Conservation (phyloP, 108 stramenopile species). For the Nannochloropsis salina region DNA sequence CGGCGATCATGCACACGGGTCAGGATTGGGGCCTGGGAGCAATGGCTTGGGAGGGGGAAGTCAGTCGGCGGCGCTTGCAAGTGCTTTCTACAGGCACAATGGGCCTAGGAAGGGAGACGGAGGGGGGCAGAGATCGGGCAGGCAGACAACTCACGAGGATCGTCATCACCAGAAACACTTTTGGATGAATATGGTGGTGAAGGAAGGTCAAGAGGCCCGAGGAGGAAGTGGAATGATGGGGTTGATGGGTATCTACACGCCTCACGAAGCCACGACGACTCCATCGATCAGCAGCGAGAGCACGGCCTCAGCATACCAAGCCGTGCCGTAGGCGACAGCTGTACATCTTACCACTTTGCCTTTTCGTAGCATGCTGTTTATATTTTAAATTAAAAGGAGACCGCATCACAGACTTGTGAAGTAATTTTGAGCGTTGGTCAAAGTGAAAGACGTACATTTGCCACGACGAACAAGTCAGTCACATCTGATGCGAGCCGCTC, state of each 20-base stretch:
- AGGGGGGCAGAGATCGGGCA: not conserved
- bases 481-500: too few species aligned
- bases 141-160: not conserved
- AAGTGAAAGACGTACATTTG: too few species aligned
- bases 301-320: not conserved
- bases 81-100: conserved; percentile 1
- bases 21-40: not conserved
- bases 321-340: not conserved
- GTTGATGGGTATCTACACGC: conserved; percentile 9
- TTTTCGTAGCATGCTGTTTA: too few species aligned
- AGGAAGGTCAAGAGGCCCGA: not conserved
- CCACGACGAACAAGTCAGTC: too few species aligned
- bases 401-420: too few species aligned
- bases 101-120: not conserved
- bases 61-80: not conserved
- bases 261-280: not conserved
- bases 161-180: not conserved
- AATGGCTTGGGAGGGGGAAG: not conserved
- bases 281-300: conserved; percentile 8
- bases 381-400: too few species aligned
- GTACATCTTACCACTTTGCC: too few species aligned
- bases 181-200: conserved; percentile 18
- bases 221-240: not conserved
- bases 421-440: too few species aligned
- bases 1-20: not conserved